A percentile compares a stretch with the other conserved stretches of the same genome.
Evolutionary conservation across 148 eudicot genomes (phyloP).

Genomic region (Diospyros lotus): DNA sequence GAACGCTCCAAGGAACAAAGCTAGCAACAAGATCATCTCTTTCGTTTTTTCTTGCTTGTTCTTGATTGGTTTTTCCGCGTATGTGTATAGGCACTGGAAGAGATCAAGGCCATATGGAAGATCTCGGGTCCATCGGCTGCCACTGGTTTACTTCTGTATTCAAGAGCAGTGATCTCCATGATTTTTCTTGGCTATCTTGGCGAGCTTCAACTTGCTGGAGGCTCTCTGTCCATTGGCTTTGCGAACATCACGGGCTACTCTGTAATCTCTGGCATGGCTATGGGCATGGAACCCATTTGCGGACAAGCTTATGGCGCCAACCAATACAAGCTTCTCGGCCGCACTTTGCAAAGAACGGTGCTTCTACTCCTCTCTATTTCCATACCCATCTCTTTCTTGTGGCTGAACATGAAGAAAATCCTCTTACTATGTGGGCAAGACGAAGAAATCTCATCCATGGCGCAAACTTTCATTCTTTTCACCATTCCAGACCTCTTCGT

Average conservation of each 20-base stretch:
- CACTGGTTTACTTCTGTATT: constrained; percentile 61
- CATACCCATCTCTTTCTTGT: constrained; percentile 59
- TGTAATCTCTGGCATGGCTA: constrained; percentile 68
- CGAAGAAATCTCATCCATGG: constrained; percentile 45
- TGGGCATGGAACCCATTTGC: constrained; percentile 92
- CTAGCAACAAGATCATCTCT: not conserved
- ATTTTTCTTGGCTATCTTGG: constrained; percentile 78
- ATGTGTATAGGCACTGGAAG: constrained; percentile 50
- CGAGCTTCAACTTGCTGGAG: constrained; percentile 68
- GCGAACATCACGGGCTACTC: constrained; percentile 93
- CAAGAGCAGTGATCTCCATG: constrained; percentile 85
- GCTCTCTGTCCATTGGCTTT: constrained; percentile 66
- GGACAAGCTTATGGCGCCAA: constrained; percentile 83
- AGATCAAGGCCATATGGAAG: constrained; percentile 64
- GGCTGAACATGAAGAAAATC: constrained; percentile 65
- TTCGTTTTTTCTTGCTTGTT: constrained; percentile 6
- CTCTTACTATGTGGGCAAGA: constrained; percentile 68
- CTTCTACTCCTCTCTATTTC: constrained; percentile 48
- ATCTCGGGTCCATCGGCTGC: constrained; percentile 69
- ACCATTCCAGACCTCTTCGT: constrained; percentile 66
- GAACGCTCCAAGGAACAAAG: not conserved
- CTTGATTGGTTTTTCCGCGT: not conserved
- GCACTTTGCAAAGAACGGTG: constrained; percentile 63
- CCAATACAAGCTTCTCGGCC: constrained; percentile 65
- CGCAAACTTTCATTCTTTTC: constrained; percentile 50